Percentiles rank a stretch among this genome's conserved stretches.
Conservation (phyloP, 306 rosid genomes). For the Senna tora region DNA sequence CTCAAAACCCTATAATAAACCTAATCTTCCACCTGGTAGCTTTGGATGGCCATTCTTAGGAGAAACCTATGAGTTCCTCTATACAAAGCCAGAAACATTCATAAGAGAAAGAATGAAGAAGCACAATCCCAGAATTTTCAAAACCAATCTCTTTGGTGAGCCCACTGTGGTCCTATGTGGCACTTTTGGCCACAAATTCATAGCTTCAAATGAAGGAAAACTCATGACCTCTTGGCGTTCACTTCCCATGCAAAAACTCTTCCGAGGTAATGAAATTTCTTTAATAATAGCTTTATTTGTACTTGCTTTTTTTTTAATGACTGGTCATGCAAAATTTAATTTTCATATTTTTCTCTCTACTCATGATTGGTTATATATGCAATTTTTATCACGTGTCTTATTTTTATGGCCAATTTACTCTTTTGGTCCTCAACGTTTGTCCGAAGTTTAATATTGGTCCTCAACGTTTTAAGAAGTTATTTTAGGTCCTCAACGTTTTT, state of each 20-base stretch:
- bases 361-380: no score
- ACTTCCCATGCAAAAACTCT: slow-evolving; percentile 8
- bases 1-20: background rate
- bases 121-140: background rate
- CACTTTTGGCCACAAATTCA: background rate
- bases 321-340: no score
- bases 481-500: no score
- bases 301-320: no score
- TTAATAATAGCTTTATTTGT: no score
- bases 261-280: background rate
- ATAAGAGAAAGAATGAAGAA: background rate
- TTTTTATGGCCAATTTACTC: no score
- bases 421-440: no score
- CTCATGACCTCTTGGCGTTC: slow-evolving; percentile 2
- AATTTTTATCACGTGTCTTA: no score
- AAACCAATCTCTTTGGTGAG: background rate
- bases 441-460: no score
- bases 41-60: slow-evolving; percentile 14
- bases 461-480: no score
- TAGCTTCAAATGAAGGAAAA: slow-evolving; percentile 6
- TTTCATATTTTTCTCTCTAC: no score
- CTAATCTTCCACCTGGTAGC: slow-evolving; percentile 9
- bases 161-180: slow-evolving; percentile 1
- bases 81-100: background rate
- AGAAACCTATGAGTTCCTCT: slow-evolving; percentile 17